phyloP scores from a whole-genome alignment of 2,329 filamentous ascomycete genomes.

The Hypoxylon sp. region DNA sequence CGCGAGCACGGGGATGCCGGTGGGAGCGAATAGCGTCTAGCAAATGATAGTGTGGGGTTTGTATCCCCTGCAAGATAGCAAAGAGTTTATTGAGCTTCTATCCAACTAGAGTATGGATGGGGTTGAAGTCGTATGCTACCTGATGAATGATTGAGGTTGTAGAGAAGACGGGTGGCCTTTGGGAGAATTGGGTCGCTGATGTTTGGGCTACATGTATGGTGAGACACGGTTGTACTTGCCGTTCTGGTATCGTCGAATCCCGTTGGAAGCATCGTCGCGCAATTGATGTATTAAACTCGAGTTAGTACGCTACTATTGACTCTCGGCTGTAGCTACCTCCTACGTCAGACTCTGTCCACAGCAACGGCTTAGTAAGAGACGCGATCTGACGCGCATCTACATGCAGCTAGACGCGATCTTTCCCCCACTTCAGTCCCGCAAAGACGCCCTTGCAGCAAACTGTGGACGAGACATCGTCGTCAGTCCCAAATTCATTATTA shows the following conservation, averaged over 20 bases:
- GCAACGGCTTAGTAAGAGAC: conserved; percentile 42
- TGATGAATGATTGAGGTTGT: conserved; percentile 34
- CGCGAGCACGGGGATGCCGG: conserved; percentile 38
- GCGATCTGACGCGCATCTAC: conserved; percentile 37
- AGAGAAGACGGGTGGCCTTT: conserved; percentile 15
- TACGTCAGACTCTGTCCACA: conserved; percentile 32
- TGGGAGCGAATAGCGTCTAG: conserved; percentile 38
- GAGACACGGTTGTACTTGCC: conserved; percentile 15
- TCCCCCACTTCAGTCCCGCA: conserved; percentile 30
- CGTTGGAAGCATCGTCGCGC: conserved; percentile 21
- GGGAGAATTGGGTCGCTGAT: conserved; percentile 5
- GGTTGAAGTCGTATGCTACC: conserved; percentile 35
- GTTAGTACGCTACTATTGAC: conserved; percentile 31
- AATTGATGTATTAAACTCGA: conserved; percentile 15
- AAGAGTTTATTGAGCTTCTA: conserved; percentile 30
- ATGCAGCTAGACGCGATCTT: conserved; percentile 35
- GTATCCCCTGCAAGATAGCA: conserved; percentile 27
- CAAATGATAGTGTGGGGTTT: conserved; percentile 39
- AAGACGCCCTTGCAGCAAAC: conserved; percentile 18
- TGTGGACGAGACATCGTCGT: background rate
- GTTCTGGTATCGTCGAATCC: conserved; percentile 4
- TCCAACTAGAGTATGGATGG: conserved; percentile 33
- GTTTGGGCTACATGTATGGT: conserved; percentile 2
- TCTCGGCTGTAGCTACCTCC: conserved; percentile 8
- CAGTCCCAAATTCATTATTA: conserved; percentile 3